A percentile compares a stretch with the other conserved stretches of the same genome.
phyloP scores from a whole-genome alignment of 495 filamentous ascomycete genomes.

The Cenococcum geophilum region DNA sequence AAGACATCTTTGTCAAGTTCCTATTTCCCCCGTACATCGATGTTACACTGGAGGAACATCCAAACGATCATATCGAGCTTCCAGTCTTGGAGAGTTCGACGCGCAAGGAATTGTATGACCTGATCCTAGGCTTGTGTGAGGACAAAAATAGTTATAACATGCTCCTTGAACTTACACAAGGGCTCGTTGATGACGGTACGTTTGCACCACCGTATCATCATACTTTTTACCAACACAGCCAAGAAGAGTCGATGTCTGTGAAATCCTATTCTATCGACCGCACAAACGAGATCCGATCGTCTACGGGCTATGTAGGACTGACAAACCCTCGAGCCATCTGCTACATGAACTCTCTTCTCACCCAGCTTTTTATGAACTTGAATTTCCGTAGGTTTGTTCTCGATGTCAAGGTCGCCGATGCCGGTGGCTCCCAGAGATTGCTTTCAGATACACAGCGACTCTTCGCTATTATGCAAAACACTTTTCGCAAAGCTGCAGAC shows the following conservation, averaged over 20 bases:
- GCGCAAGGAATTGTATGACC: conserved; percentile 57
- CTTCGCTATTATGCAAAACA: conserved; percentile 82
- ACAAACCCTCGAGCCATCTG: conserved; percentile 92
- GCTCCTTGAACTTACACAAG: conserved; percentile 47
- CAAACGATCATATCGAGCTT: conserved; percentile 22
- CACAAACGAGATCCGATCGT: conserved; percentile 60
- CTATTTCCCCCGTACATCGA: conserved; percentile 59
- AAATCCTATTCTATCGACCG: conserved; percentile 50
- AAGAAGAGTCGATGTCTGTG: conserved; percentile 33
- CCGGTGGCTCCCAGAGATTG: conserved; percentile 52
- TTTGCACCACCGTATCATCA: conserved; percentile 27
- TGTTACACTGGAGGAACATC: conserved; percentile 10
- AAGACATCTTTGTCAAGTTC: conserved; percentile 57
- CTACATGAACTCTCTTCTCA: conserved; percentile 93
- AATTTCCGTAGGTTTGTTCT: conserved; percentile 83
- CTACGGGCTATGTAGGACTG: conserved; percentile 75
- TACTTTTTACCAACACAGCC: conserved; percentile 3
- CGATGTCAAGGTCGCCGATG: conserved; percentile 51
- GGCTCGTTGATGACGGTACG: conserved; percentile 45
- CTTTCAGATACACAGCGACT: conserved; percentile 72
- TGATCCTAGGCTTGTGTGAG: conserved; percentile 55
- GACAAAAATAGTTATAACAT: conserved; percentile 39
- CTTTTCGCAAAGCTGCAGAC: conserved; percentile 63
- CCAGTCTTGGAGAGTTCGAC: conserved; percentile 51
- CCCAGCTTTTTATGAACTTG: conserved; percentile 95